Conservation (phyloP, 2,329 filamentous ascomycete species). For the Phoma sp. region DNA sequence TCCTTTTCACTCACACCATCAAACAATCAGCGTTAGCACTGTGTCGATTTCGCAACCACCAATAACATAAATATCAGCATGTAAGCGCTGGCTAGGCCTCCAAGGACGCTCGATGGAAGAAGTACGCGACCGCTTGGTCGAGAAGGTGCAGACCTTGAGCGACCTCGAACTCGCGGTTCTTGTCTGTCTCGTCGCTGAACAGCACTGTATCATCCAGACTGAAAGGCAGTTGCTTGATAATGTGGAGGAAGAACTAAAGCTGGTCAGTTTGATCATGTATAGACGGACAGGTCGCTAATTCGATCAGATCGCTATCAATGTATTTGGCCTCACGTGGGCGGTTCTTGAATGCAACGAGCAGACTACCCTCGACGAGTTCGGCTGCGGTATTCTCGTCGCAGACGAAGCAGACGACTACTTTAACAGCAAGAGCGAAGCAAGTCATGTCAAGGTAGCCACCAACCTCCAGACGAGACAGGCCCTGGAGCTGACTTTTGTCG, state of each 20-base stretch:
- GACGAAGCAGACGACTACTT: slow-evolving; percentile 37
- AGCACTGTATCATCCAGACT: slow-evolving; percentile 89
- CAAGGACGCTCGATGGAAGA: slow-evolving; percentile 27
- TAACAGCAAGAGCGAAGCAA: slow-evolving; percentile 14
- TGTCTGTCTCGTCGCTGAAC: slow-evolving; percentile 78
- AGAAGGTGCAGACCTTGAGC: slow-evolving; percentile 78
- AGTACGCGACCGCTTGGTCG: slow-evolving; percentile 45
- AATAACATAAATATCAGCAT: neutral
- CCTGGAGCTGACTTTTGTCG: slow-evolving; percentile 9
- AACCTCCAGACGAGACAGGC: neutral
- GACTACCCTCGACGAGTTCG: slow-evolving; percentile 84
- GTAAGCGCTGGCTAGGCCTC: neutral
- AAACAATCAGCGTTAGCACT: neutral
- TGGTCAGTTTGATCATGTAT: slow-evolving; percentile 59
- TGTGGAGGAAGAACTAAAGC: slow-evolving; percentile 75
- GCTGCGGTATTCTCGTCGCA: slow-evolving; percentile 68
- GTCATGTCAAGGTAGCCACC: neutral
- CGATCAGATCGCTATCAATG: slow-evolving; percentile 69
- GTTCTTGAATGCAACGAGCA: slow-evolving; percentile 75
- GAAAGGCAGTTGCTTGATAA: slow-evolving; percentile 67
- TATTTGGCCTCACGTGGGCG: slow-evolving; percentile 75
- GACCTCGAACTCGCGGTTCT: slow-evolving; percentile 89
- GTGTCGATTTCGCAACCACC: neutral
- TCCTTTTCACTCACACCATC: neutral
- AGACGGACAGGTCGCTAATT: neutral